Evolutionary conservation across 192 early-diverging fungal species (phyloP).

Genomic region (Coemansia sp.): DNA sequence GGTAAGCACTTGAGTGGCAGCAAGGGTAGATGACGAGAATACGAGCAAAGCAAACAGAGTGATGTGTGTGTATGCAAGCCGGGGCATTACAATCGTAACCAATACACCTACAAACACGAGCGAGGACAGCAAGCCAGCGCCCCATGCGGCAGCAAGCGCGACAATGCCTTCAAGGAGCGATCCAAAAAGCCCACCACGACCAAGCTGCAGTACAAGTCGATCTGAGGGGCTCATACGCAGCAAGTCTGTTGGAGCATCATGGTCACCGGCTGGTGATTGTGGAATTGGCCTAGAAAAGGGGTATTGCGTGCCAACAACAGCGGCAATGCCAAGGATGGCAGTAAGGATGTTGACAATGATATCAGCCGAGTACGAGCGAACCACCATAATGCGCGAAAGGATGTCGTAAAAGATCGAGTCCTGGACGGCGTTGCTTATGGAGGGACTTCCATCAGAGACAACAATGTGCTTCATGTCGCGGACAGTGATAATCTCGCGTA

Average conservation of each 20-base stretch:
- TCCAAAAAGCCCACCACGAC: constrained; percentile 42
- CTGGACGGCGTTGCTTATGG: constrained; percentile 11
- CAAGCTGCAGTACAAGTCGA: constrained; percentile 44
- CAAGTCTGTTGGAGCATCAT: constrained; percentile 1
- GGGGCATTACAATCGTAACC: constrained; percentile 34
- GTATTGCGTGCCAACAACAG: constrained; percentile 32
- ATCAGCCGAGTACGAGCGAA: constrained; percentile 45
- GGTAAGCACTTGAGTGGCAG: constrained; percentile 27
- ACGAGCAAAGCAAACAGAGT: constrained; percentile 32
- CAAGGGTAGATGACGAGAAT: constrained; percentile 30
- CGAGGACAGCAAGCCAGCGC: constrained; percentile 25
- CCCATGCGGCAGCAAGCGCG: constrained; percentile 21
- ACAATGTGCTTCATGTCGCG: constrained; percentile 12
- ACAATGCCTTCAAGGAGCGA: constrained; percentile 22
- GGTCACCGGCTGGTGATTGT: not conserved
- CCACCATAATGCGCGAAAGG: constrained; percentile 43
- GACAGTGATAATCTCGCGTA: constrained; percentile 9
- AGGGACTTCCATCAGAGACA: not conserved
- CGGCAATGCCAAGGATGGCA: constrained; percentile 26
- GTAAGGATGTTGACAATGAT: constrained; percentile 29
- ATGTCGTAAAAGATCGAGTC: constrained; percentile 51
- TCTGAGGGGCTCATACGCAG: constrained; percentile 7
- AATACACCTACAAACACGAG: constrained; percentile 36
- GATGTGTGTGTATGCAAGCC: constrained; percentile 48
- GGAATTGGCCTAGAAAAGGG: constrained; percentile 46